Percentiles rank a stretch among this genome's conserved stretches.
These are phyloP conservation scores for Leccinum subtestaceum DNA, from an alignment of 768 basidiomycete genomes.

Conservation along the genomic window DNA sequence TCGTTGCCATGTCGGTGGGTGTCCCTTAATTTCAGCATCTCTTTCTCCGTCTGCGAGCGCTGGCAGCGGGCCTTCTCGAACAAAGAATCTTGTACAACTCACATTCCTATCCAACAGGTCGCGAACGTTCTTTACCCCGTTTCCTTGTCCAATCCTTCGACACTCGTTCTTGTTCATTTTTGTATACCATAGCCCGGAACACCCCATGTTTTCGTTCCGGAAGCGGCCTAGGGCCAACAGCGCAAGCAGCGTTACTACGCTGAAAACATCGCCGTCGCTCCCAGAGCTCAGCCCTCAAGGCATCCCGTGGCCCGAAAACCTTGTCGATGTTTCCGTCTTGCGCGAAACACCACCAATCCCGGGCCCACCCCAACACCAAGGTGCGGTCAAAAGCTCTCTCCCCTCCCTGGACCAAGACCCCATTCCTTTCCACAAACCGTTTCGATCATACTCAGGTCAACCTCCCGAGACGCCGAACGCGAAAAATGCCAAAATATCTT, in stretches of 20 bases:
- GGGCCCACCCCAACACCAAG: conserved; percentile 46
- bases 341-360: conserved; percentile 39
- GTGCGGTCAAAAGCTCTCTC: conserved; percentile 71
- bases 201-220: conserved; percentile 70
- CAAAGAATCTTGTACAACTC: conserved; percentile 19
- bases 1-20: conserved; percentile 29
- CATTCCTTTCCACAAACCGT: conserved; percentile 83
- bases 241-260: conserved; percentile 34
- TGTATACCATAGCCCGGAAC: conserved; percentile 18
- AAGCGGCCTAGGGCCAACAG: conserved; percentile 55
- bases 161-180: conserved; percentile 24
- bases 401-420: conserved; percentile 48
- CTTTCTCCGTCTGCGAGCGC: conserved; percentile 11
- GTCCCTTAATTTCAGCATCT: conserved; percentile 22
- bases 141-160: conserved; percentile 23
- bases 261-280: conserved; percentile 77
- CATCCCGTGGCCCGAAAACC: conserved; percentile 81
- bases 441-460: conserved; percentile 49
- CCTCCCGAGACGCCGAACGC: conserved; percentile 19
- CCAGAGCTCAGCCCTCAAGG: conserved; percentile 73
- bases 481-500: conserved; percentile 57
- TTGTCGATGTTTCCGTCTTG: conserved; percentile 70
- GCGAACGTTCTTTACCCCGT: conserved; percentile 26
- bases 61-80: conserved; percentile 16
- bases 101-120: conserved; percentile 12